These are phyloP conservation scores for Colletotrichum cuscutae DNA, from an alignment of 2,329 filamentous ascomycete species.

Conservation along the genomic window DNA sequence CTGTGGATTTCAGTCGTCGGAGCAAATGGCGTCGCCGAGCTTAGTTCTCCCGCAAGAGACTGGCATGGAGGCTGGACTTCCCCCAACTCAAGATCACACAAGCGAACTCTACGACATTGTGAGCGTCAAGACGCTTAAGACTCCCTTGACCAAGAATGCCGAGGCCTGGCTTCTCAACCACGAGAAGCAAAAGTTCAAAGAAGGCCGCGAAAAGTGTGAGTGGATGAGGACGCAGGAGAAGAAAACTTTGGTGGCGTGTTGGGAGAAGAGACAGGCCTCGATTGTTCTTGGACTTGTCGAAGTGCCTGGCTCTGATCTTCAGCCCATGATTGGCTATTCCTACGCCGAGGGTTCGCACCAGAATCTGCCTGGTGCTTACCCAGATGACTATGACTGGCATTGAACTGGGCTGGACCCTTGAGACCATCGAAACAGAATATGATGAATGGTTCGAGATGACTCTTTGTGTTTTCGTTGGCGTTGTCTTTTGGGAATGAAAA, in stretches of 20 bases:
- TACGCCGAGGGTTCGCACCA: constrained; percentile 7
- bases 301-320: constrained; percentile 1
- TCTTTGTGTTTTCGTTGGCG: background rate
- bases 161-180: background rate
- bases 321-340: background rate
- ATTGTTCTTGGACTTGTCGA: constrained; percentile 34
- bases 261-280: constrained; percentile 12
- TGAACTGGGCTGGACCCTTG: background rate
- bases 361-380: background rate
- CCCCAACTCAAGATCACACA: background rate
- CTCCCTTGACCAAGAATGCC: background rate
- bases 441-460: background rate
- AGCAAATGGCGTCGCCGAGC: background rate
- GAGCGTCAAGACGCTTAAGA: background rate
- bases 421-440: background rate
- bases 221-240: constrained; percentile 10
- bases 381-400: background rate
- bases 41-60: background rate
- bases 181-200: constrained; percentile 5
- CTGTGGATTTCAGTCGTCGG: background rate
- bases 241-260: constrained; percentile 9
- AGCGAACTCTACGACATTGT: background rate
- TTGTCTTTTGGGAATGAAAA: background rate
- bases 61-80: background rate
- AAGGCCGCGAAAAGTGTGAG: background rate